A percentile compares a stretch with the other conserved stretches of the same genome.
These are phyloP conservation scores for Zymoseptoria passerinii DNA, from an alignment of 2,329 filamentous ascomycete genomes.

Conservation along the genomic window DNA sequence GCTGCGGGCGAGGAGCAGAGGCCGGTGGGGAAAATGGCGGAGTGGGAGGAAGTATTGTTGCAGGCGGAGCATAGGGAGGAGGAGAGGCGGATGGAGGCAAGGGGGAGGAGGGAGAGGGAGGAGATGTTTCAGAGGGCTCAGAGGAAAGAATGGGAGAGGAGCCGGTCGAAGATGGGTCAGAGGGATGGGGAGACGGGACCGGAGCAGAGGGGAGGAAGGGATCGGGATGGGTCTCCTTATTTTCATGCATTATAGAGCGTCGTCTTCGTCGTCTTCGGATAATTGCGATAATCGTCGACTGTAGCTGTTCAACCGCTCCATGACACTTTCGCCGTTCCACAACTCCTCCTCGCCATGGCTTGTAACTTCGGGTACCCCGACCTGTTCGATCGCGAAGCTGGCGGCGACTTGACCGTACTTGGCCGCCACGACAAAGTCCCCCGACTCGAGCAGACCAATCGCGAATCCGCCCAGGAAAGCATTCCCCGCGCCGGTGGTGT, in stretches of 20 bases:
- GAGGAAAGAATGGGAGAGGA: too few species aligned
- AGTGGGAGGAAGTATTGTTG: neutral
- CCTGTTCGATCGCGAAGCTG: constrained; percentile 22
- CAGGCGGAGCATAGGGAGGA: neutral
- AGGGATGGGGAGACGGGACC: too few species aligned
- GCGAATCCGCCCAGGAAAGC: constrained; percentile 25
- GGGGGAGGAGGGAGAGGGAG: neutral
- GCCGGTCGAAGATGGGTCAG: too few species aligned
- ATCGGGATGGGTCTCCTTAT: neutral
- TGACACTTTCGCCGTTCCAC: constrained; percentile 41
- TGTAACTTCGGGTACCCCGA: constrained; percentile 33
- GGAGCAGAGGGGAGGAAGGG: too few species aligned
- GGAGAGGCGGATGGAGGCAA: neutral
- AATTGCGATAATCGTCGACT: neutral
- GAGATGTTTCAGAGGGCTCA: neutral
- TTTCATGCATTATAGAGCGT: neutral
- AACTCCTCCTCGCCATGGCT: constrained; percentile 30
- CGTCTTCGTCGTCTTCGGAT: too few species aligned
- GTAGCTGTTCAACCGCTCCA: constrained; percentile 30
- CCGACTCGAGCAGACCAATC: constrained; percentile 18
- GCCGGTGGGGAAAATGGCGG: neutral
- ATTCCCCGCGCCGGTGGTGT: constrained; percentile 25
- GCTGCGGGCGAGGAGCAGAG: neutral
- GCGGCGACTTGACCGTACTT: constrained; percentile 22
- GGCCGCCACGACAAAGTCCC: constrained; percentile 15